These are phyloP conservation scores for Metschnikowia colocasiae DNA, from an alignment of 805 yeast species.

Conservation along the genomic window DNA sequence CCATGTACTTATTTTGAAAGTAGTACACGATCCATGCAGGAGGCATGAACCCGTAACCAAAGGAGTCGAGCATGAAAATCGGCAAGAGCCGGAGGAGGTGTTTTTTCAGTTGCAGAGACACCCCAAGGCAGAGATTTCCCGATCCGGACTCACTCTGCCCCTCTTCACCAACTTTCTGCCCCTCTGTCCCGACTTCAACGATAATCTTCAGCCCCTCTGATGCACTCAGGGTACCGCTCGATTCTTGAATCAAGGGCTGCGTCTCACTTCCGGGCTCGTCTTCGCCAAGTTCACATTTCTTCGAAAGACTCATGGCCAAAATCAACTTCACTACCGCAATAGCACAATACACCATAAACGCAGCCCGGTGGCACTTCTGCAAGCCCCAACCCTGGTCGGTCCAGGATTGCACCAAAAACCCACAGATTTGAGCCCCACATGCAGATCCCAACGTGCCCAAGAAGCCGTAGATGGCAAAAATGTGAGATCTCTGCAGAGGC, in stretches of 20 bases:
- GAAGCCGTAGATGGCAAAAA: conserved; percentile 72
- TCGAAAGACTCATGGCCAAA: conserved; percentile 48
- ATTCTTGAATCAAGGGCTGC: neutral
- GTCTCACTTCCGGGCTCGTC: too few species aligned
- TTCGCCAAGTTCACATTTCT: conserved; percentile 46
- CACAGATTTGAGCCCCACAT: conserved; percentile 63
- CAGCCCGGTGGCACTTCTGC: conserved; percentile 47
- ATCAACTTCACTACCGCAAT: conserved; percentile 52
- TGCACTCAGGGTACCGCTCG: too few species aligned
- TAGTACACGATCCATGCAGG: conserved; percentile 85
- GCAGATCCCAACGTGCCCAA: conserved; percentile 72
- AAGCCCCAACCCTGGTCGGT: conserved; percentile 30
- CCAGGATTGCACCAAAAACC: conserved; percentile 51
- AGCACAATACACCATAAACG: conserved; percentile 54
- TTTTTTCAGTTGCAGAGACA: conserved; percentile 42
- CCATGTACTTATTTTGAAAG: conserved; percentile 53
- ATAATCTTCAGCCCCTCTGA: too few species aligned
- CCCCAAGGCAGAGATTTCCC: neutral
- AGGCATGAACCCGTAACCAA: conserved; percentile 87
- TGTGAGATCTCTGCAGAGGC: conserved; percentile 58
- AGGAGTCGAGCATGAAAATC: conserved; percentile 78
- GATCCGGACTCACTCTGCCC: too few species aligned
- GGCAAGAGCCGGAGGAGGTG: conserved; percentile 48
- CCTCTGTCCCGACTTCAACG: neutral
- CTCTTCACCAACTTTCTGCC: neutral